These are phyloP conservation scores for Umbilicaria muhlenbergii DNA, from an alignment of 495 filamentous ascomycete genomes.

Conservation along the genomic window DNA sequence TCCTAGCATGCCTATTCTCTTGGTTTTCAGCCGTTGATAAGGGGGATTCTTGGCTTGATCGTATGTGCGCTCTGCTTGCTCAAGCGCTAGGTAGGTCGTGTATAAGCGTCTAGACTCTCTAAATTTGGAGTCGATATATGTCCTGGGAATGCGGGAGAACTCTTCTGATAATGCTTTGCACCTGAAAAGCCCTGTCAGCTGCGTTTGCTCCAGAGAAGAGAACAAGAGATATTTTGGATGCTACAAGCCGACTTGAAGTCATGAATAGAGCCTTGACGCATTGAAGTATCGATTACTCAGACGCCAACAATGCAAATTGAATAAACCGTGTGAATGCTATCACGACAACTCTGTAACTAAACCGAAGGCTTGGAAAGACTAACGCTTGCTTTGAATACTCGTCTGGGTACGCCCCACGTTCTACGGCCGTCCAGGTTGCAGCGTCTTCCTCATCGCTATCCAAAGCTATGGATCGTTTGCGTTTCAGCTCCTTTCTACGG, in stretches of 20 bases:
- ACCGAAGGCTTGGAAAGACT: slow-evolving; percentile 8
- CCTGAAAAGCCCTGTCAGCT: slow-evolving; percentile 9
- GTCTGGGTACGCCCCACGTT: slow-evolving; percentile 8
- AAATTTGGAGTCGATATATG: slow-evolving; percentile 29
- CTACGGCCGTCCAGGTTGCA: slow-evolving; percentile 18
- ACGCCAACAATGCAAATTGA: background rate
- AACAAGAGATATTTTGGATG: slow-evolving; percentile 8
- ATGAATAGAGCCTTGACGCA: slow-evolving; percentile 6
- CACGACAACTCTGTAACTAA: background rate
- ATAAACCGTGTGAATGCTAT: background rate
- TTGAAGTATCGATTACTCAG: background rate
- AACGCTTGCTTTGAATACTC: slow-evolving; percentile 19
- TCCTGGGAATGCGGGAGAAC: slow-evolving; percentile 28
- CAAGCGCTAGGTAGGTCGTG: slow-evolving; percentile 26
- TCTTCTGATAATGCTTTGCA: slow-evolving; percentile 26
- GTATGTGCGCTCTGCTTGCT: slow-evolving; percentile 21
- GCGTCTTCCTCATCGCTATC: slow-evolving; percentile 22
- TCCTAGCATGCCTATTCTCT: slow-evolving; percentile 5
- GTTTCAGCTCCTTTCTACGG: slow-evolving; percentile 19
- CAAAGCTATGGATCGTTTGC: slow-evolving; percentile 20
- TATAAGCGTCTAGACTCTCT: slow-evolving; percentile 24
- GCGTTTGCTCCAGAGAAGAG: background rate
- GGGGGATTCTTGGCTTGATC: slow-evolving; percentile 12
- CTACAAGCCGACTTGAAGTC: background rate
- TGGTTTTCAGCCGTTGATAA: slow-evolving; percentile 17